Percentiles rank a stretch among this genome's conserved stretches.
Evolutionary conservation across 2,329 filamentous ascomycete genomes (phyloP).

Genomic region (Hymenoscyphus fraxineus): DNA sequence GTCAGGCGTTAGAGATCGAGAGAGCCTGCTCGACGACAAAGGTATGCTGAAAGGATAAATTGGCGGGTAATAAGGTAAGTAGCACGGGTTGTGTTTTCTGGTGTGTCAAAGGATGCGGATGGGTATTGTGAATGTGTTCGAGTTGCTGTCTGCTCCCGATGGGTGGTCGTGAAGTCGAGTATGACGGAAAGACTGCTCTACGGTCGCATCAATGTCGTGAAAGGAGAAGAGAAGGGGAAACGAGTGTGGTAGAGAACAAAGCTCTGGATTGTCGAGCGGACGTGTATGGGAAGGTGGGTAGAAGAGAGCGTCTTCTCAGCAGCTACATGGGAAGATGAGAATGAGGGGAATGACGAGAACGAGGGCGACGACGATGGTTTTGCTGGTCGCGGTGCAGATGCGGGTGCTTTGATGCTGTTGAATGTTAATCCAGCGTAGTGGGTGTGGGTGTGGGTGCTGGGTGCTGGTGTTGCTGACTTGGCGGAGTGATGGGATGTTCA

Average conservation of each 20-base stretch:
- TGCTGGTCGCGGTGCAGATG: not conserved
- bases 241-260: conserved; percentile 28
- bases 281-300: not conserved
- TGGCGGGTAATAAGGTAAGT: conserved; percentile 5
- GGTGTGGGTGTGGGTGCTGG: not conserved
- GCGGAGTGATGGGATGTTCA: not conserved
- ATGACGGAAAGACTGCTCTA: not conserved
- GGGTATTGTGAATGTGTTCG: conserved; percentile 18
- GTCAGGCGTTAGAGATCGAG: not conserved
- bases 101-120: conserved; percentile 8
- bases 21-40: conserved; percentile 10
- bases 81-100: conserved; percentile 4
- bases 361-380: conserved; percentile 5
- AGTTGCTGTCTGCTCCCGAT: conserved; percentile 14
- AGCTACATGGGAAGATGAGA: conserved; percentile 15
- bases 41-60: not conserved
- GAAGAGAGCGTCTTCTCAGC: conserved; percentile 6
- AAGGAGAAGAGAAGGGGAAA: conserved; percentile 16
- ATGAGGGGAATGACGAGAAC: conserved; percentile 6
- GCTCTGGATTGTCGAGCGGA: conserved; percentile 18
- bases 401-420: not conserved
- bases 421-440: not conserved
- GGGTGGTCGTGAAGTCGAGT: conserved; percentile 6
- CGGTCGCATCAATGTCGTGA: conserved; percentile 15
- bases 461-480: not conserved